Evolutionary conservation across 2,329 filamentous ascomycete species (phyloP).

Genomic region (Kalmusia sp.): DNA sequence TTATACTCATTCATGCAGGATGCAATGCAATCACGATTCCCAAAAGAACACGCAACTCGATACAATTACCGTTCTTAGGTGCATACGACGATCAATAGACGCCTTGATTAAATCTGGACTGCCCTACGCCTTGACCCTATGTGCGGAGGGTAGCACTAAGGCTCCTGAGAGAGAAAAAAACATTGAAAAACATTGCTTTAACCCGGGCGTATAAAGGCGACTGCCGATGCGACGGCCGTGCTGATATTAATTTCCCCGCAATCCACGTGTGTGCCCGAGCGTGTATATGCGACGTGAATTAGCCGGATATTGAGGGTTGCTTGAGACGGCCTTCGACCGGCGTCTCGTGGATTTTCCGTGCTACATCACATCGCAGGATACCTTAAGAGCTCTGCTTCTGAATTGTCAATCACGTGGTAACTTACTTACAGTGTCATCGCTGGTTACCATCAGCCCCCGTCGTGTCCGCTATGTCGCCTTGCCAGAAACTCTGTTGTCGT

Average conservation of each 20-base stretch:
- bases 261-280: neutral
- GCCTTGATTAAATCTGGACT: constrained; percentile 1
- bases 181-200: neutral
- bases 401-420: too few species aligned
- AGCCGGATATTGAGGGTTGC: constrained; percentile 4
- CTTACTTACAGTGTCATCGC: too few species aligned
- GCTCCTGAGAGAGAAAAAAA: neutral
- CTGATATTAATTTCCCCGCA: constrained; percentile 5
- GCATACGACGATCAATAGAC: neutral
- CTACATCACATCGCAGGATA: too few species aligned
- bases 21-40: neutral
- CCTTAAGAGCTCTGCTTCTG: too few species aligned
- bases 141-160: too few species aligned
- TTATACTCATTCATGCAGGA: neutral
- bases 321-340: too few species aligned
- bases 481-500: too few species aligned
- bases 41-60: neutral
- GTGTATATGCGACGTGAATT: neutral
- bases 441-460: too few species aligned
- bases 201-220: neutral
- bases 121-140: neutral
- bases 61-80: neutral
- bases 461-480: too few species aligned
- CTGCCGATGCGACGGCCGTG: neutral
- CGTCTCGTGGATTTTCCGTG: too few species aligned